Conservation (phyloP, 805 yeast genomes). For the Vanderwaltozyma verrucispora region DNA sequence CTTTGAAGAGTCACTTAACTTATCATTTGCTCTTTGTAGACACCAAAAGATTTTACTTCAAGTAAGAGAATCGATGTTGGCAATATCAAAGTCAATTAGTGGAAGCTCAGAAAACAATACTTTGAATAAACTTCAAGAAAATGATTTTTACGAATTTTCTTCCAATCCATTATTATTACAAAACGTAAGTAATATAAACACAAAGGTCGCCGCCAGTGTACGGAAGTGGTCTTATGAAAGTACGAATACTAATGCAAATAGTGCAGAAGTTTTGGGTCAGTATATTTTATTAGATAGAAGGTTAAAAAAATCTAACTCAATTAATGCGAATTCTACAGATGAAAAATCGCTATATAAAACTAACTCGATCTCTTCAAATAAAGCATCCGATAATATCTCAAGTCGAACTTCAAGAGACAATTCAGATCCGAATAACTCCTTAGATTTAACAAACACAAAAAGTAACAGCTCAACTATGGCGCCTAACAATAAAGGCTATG, state of each 20-base stretch:
- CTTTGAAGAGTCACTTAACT: constrained; percentile 43
- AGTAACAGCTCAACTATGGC: neutral
- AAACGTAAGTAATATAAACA: constrained; percentile 4
- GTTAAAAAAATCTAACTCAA: neutral
- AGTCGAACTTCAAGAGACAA: neutral
- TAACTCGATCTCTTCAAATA: neutral
- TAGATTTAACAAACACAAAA: neutral
- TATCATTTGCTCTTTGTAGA: constrained; percentile 39
- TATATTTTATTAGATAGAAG: constrained; percentile 2
- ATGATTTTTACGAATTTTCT: constrained; percentile 2
- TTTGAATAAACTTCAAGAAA: constrained; percentile 1
- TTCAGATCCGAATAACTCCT: neutral
- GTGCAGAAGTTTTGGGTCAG: constrained; percentile 2
- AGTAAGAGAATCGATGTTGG: constrained; percentile 15
- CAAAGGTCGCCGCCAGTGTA: neutral
- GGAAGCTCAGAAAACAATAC: neutral
- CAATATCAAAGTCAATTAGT: constrained; percentile 12
- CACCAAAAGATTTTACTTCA: constrained; percentile 28
- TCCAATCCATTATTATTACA: constrained; percentile 1
- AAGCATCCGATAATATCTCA: neutral
- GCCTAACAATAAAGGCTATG: constrained; percentile 8
- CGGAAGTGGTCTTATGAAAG: constrained; percentile 1
- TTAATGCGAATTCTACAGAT: neutral
- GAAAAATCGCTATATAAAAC: neutral
- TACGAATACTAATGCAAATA: constrained; percentile 1